Base-by-base conservation (phyloP, 179 eudicot genomes). In the Actinidia chinensis region DNA sequence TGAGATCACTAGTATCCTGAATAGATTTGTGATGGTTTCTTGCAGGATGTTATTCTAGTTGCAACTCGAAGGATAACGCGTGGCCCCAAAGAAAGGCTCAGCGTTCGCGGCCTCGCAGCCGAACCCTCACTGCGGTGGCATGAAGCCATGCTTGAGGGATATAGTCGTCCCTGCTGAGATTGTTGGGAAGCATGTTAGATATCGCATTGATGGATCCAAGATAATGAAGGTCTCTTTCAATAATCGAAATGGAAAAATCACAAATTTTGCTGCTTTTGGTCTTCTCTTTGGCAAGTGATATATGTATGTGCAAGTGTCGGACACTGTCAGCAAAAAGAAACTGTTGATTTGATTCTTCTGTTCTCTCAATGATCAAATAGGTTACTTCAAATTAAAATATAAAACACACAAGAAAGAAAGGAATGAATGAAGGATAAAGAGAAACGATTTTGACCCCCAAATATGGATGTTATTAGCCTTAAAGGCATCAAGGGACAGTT, bases 21-120 rank as follows among this genome's bases (percentile, higher is more conserved):
- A 22, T 36, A 33, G 44, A 2, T 36, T 14, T 36, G 20, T 65
- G 46, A 33, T 33, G 20, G 40, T 44, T 13, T 52, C 14, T 72
- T 15, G 54, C 68, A 87, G 87, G 89, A 84, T 83, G 89, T 87
- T 47, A 86, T 87, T 7, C 61, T 87, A 43, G 66, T 87, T 79
- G 89, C 89, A 50, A 80, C 87, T 61, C 79, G 89, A 48, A 83
- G 85, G 68, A 85, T 80, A 12, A 67, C 83, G 74, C 83, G 86
- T n/a, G 46, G 47, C 20, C 20, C 69, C 69, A 33, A 65, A 13
- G 69, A 65, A 65, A 65, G 47, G 46, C 8, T 65, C 69, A 33
- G 44, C 69, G 69, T 36, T 33, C 69, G 14, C 44, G 69, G 69
- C 69, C 20, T 10, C 69, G 69, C 69, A 65, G 69, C 46, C 46